Conservation (phyloP, 2,329 filamentous ascomycete genomes). For the Xylariales sp. region DNA sequence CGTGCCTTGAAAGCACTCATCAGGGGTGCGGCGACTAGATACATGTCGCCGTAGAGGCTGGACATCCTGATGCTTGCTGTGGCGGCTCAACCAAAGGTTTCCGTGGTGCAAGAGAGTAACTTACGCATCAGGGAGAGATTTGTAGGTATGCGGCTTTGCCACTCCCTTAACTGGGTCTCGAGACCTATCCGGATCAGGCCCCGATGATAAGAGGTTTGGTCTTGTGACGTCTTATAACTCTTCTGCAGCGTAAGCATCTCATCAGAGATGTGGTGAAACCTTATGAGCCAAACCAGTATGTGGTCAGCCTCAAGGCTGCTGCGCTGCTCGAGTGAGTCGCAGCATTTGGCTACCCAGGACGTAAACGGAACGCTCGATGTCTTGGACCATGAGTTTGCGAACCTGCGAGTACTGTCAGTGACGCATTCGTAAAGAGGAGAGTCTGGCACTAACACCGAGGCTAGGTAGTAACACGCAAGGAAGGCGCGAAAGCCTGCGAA, state of each 20-base stretch:
- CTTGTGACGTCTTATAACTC: slow-evolving; percentile 18
- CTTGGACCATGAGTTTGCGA: slow-evolving; percentile 33
- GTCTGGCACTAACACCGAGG: slow-evolving; percentile 32
- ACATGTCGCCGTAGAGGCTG: slow-evolving; percentile 32
- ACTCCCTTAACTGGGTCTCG: slow-evolving; percentile 40
- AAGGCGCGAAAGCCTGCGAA: slow-evolving; percentile 43
- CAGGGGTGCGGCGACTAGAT: slow-evolving; percentile 34
- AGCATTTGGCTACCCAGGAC: slow-evolving; percentile 40
- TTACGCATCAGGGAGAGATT: slow-evolving; percentile 26
- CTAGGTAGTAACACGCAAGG: slow-evolving; percentile 38
- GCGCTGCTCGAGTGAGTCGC: slow-evolving; percentile 35
- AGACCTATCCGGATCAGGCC: slow-evolving; percentile 43
- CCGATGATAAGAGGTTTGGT: slow-evolving; percentile 35
- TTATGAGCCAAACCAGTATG: slow-evolving; percentile 38
- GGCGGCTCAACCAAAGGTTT: not conserved
- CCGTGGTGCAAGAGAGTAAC: too few species aligned
- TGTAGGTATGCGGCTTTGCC: slow-evolving; percentile 31
- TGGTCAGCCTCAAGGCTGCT: slow-evolving; percentile 35
- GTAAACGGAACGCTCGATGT: slow-evolving; percentile 31
- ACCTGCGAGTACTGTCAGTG: slow-evolving; percentile 23
- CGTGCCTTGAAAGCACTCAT: slow-evolving; percentile 18
- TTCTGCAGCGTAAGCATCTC: slow-evolving; percentile 30
- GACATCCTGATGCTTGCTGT: slow-evolving; percentile 30
- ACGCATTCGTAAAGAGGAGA: not conserved
- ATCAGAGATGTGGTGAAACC: slow-evolving; percentile 35